Base-by-base conservation (phyloP, 345 rosid genomes). In the Eucalyptus paniculata region DNA sequence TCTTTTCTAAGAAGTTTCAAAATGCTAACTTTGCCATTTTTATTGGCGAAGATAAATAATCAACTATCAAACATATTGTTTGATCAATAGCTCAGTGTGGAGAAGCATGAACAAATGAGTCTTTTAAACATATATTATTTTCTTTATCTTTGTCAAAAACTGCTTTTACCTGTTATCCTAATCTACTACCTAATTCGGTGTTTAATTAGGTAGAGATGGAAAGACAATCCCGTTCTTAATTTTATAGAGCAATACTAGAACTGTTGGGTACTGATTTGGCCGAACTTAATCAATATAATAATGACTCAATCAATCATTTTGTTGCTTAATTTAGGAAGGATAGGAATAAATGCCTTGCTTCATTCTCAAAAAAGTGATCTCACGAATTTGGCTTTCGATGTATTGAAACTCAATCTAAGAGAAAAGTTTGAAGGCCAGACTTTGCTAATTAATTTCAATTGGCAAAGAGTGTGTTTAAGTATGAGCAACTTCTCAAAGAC, bases 11-110 rank as follows among this genome's bases (percentile, higher is more conserved):
- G 11, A 21, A 4, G 58, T 53, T 53, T 53, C 58, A 53, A 53
- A 53, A 21, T 53, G 58, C 58, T 53, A 53, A 53, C 24, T 53
- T 53, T 19, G 18, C 32, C 18, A 0, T 62, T 62, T 62, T 62
- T 13, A 62, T 30, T 14, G 18, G 8, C 5, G 1, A 4, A 62
- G 18, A 62, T 30, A 28, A 62, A 30, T 30, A 62, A 30, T 62
- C 0, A 2, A 62, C 69, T 30, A 28, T 62, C 1, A 8, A 30
- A 62, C 1, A 4, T 30, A 30, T 13, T 28, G 69, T 62, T 62
- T 8, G 34, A 62, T 62, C 69, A 12, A 62, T 30, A 62, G 69
- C 69, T 62, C 28, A 30, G 2, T 30, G 18, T 6, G 69, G 69
- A 62, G 34, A 30, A 62, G 18, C 34, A 62, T 28, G 34, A 30